Percentiles rank a stretch among this genome's conserved stretches.
Evolutionary conservation across 306 rosid species (phyloP).

Genomic region (Potentilla sterilis): DNA sequence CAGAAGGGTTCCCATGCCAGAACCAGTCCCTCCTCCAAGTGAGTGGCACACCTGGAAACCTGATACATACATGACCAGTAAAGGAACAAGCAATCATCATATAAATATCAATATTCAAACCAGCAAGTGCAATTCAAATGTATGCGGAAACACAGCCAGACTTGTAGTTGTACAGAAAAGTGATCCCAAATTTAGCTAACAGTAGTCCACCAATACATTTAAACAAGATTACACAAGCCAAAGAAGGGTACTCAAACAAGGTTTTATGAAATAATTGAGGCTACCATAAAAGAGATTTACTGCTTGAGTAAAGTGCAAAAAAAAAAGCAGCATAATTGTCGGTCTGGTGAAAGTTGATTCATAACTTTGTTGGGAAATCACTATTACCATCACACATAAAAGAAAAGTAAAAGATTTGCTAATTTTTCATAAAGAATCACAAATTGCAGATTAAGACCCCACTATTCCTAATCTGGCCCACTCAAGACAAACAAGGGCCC

Average conservation of each 20-base stretch:
- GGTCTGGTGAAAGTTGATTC: constrained; percentile 11
- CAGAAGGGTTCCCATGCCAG: constrained; percentile 90
- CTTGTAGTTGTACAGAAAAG: neutral
- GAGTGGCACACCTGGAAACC: constrained; percentile 98
- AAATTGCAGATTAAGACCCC: constrained; percentile 13
- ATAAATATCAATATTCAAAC: neutral
- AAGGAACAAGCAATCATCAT: constrained; percentile 2
- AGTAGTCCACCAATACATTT: neutral
- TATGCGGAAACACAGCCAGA: neutral
- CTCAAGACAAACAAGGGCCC: constrained; percentile 41
- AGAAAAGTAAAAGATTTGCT: constrained; percentile 9
- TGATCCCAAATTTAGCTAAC: neutral
- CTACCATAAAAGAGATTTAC: constrained; percentile 4
- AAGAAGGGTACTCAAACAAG: neutral
- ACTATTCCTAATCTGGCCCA: constrained; percentile 29
- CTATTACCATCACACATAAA: constrained; percentile 3
- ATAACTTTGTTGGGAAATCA: constrained; percentile 2
- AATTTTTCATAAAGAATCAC: constrained; percentile 4
- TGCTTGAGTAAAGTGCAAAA: constrained; percentile 8
- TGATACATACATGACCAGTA: constrained; percentile 25
- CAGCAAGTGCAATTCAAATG: neutral
- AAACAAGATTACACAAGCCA: neutral
- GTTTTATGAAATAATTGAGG: neutral
- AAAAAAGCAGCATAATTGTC: constrained; percentile 19
- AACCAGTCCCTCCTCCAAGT: constrained; percentile 94